These are phyloP conservation scores for Phyllosticta citriasiana DNA, from an alignment of 2,329 filamentous ascomycete genomes.

Conservation along the genomic window DNA sequence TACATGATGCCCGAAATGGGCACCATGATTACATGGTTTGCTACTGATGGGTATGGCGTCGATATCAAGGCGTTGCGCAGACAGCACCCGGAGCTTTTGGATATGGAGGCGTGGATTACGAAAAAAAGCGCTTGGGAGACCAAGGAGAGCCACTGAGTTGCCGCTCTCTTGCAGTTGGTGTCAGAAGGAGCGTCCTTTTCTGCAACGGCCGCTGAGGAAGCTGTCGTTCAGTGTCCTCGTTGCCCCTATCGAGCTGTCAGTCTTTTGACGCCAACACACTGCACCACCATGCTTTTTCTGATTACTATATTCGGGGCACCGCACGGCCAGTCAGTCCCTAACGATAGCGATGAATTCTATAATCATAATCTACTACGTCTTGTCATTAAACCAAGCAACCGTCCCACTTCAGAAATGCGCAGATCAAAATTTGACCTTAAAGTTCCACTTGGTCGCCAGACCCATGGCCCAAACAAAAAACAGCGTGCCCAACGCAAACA, in stretches of 20 bases:
- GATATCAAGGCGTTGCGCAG: constrained; percentile 35
- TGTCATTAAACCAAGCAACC: not conserved
- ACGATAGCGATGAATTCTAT: not conserved
- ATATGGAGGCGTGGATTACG: constrained; percentile 40
- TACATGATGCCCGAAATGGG: constrained; percentile 34
- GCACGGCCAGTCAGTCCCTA: not conserved
- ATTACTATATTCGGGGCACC: too few relatives aligned
- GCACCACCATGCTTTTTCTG: too few relatives aligned
- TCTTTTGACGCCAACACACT: too few relatives aligned
- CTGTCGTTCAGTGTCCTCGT: too few relatives aligned
- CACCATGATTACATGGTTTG: constrained; percentile 44
- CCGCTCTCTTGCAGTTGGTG: too few relatives aligned
- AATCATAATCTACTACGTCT: not conserved
- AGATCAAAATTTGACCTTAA: constrained; percentile 1
- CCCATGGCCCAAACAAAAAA: constrained; percentile 14
- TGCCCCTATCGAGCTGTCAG: too few relatives aligned
- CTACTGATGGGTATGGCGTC: constrained; percentile 36
- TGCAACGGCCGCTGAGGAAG: too few relatives aligned
- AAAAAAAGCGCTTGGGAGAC: constrained; percentile 33
- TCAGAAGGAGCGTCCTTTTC: too few relatives aligned
- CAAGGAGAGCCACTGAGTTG: not conserved
- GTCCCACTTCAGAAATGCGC: not conserved
- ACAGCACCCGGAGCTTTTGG: constrained; percentile 36
- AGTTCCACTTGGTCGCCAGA: constrained; percentile 14
- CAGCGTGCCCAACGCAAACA: constrained; percentile 14